A percentile compares a stretch with the other conserved stretches of the same genome.
These are phyloP conservation scores for Globisporangium cystogenes DNA, from an alignment of 352 stramenopile species.

Conservation along the genomic window DNA sequence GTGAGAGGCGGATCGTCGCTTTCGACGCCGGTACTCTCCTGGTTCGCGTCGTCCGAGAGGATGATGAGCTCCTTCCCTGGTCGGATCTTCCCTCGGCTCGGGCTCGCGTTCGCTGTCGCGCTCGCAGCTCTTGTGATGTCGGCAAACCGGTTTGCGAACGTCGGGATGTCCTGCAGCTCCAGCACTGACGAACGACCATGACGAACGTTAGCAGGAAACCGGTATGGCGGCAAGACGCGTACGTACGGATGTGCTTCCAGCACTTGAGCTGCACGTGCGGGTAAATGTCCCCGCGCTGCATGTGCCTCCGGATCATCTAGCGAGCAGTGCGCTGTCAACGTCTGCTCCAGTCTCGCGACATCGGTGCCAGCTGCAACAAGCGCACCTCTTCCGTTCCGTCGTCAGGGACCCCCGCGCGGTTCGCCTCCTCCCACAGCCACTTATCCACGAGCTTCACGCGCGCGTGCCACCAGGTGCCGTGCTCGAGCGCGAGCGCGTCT, in stretches of 20 bases:
- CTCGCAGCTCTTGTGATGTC: constrained; percentile 8
- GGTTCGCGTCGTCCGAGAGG: constrained; percentile 38
- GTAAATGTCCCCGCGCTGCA: constrained; percentile 70
- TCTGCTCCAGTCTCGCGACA: background rate
- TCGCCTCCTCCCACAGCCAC: constrained; percentile 64
- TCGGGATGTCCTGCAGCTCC: constrained; percentile 64
- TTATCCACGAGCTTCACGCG: constrained; percentile 60
- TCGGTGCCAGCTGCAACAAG: background rate
- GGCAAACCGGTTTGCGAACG: constrained; percentile 18
- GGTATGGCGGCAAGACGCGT: background rate
- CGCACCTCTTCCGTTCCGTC: constrained; percentile 67
- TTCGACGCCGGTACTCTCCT: constrained; percentile 18
- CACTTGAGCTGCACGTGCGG: constrained; percentile 59
- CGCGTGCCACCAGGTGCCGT: constrained; percentile 64
- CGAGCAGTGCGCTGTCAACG: background rate
- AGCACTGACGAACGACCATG: constrained; percentile 26
- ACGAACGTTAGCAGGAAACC: background rate
- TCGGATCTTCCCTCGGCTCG: constrained; percentile 65
- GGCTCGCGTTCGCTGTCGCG: constrained; percentile 28
- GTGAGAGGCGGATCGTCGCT: constrained; percentile 15
- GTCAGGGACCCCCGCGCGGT: constrained; percentile 48
- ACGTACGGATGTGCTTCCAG: constrained; percentile 70
- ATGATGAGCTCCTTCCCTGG: constrained; percentile 77
- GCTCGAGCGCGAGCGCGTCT: constrained; percentile 19
- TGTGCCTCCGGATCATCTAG: constrained; percentile 63